Evolutionary conservation across 2,329 filamentous ascomycete genomes (phyloP).

Genomic region (Aureobasidium sp.): DNA sequence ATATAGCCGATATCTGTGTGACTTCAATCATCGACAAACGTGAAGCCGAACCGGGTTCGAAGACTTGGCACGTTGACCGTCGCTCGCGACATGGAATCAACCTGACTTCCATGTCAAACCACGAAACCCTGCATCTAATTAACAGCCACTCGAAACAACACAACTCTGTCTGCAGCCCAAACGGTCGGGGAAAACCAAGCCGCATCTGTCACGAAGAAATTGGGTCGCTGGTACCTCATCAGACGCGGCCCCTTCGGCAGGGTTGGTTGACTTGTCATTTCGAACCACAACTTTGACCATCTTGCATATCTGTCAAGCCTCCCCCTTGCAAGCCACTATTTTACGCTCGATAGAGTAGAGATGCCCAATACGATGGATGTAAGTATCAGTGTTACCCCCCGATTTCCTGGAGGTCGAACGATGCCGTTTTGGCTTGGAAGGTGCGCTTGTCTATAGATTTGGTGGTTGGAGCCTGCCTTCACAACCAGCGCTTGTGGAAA

Average conservation of each 20-base stretch:
- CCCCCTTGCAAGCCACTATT: constrained; percentile 12
- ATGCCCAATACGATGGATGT: constrained; percentile 8
- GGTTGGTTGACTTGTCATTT: constrained; percentile 7
- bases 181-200: constrained; percentile 1
- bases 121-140: neutral
- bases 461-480: neutral
- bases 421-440: constrained; percentile 1
- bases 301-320: constrained; percentile 1
- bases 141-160: neutral
- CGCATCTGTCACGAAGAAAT: constrained; percentile 4
- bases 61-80: neutral
- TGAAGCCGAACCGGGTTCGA: neutral
- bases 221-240: neutral
- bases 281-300: constrained; percentile 5
- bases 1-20: constrained; percentile 4
- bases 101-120: neutral
- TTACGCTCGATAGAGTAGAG: neutral
- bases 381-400: neutral
- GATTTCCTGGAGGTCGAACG: neutral
- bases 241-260: neutral
- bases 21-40: neutral
- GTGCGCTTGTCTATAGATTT: neutral
- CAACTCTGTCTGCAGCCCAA: constrained; percentile 1
- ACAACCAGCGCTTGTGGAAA: neutral
- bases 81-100: constrained; percentile 1